Conservation (phyloP, 306 rosid species). For the Astragalus membranaceus region DNA sequence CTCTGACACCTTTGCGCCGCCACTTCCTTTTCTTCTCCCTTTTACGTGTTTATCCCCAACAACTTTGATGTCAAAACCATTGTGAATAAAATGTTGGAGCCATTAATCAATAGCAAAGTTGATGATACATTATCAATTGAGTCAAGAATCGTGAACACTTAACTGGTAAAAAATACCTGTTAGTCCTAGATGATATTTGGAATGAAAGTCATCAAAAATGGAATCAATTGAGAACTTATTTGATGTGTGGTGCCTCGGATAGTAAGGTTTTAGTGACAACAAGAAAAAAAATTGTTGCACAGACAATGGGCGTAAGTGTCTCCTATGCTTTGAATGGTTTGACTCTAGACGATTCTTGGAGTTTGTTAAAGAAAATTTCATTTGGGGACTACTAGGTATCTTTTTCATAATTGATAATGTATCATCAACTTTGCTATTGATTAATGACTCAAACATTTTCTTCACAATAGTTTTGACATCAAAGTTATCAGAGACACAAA, state of each 20-base stretch:
- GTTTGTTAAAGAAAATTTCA: background rate
- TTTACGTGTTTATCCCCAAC: too few relatives aligned
- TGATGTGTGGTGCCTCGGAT: background rate
- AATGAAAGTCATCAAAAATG: background rate
- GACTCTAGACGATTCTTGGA: background rate
- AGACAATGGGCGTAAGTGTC: background rate
- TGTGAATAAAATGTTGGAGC: too few relatives aligned
- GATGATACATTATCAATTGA: too few relatives aligned
- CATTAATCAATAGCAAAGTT: too few relatives aligned
- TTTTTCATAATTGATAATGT: background rate
- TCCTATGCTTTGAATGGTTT: background rate
- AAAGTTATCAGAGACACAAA: background rate
- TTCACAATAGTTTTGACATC: background rate
- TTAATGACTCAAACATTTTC: background rate
- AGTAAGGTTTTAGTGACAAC: background rate
- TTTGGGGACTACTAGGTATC: background rate
- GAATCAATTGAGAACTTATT: too few relatives aligned
- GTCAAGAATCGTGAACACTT: background rate
- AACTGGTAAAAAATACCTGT: background rate
- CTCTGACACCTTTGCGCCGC: too few relatives aligned
- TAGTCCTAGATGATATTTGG: background rate
- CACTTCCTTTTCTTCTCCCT: too few relatives aligned
- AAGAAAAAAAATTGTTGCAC: background rate
- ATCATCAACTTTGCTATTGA: background rate
- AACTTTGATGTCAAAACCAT: too few relatives aligned